Percentiles rank a stretch among this genome's conserved stretches.
phyloP scores from a whole-genome alignment of 495 filamentous ascomycete genomes.

The Penicillium cosmopolitanum region DNA sequence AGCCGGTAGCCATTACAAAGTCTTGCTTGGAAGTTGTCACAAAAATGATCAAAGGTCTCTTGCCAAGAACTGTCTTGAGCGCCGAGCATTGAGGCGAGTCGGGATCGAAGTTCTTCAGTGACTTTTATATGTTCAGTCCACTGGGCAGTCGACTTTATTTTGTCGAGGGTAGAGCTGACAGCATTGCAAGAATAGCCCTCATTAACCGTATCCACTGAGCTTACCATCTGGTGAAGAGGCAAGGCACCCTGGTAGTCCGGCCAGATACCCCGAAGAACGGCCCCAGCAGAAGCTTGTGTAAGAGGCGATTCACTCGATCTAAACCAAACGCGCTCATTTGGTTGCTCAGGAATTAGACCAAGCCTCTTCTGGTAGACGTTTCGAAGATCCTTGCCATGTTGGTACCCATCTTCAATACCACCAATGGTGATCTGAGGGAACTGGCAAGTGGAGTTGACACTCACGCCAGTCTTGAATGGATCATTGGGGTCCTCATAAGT shows the following conservation, averaged over 20 bases:
- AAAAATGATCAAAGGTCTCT: conserved; percentile 47
- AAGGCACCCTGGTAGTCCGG: conserved; percentile 37
- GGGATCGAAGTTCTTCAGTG: conserved; percentile 34
- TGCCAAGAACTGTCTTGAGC: conserved; percentile 39
- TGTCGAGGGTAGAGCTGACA: conserved; percentile 26
- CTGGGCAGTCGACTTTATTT: conserved; percentile 33
- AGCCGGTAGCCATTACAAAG: conserved; percentile 48
- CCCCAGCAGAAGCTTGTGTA: conserved; percentile 44
- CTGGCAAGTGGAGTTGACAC: conserved; percentile 47
- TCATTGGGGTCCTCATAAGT: conserved; percentile 44
- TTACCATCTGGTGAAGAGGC: conserved; percentile 45
- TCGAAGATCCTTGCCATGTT: conserved; percentile 47
- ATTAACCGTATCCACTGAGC: conserved; percentile 43
- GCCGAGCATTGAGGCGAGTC: conserved; percentile 41
- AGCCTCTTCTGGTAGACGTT: conserved; percentile 43
- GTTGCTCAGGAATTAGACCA: conserved; percentile 32
- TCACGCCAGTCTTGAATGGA: conserved; percentile 39
- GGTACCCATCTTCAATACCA: conserved; percentile 45
- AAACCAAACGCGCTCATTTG: conserved; percentile 41
- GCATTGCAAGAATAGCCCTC: conserved; percentile 42
- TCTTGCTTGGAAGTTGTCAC: conserved; percentile 49
- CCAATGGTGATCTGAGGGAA: conserved; percentile 50
- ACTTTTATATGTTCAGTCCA: conserved; percentile 45
- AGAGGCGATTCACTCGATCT: conserved; percentile 43
- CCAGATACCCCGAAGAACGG: conserved; percentile 45